Evolutionary conservation across 768 basidiomycete species (phyloP), one percentile per base, ranked within the genome.

Genomic region (Lentinula detonsa): DNA sequence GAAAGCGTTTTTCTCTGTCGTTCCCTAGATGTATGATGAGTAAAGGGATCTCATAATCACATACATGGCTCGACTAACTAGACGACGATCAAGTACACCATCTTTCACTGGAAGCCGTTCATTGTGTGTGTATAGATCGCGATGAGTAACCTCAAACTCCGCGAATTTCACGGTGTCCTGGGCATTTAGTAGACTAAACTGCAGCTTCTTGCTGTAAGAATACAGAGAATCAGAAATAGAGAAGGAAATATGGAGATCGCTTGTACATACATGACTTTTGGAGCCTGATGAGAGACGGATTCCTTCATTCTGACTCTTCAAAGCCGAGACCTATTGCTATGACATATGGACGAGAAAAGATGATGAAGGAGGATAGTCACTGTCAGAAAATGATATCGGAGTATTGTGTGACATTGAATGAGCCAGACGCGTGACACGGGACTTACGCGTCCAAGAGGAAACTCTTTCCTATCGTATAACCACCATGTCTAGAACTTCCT

Each of bases 161-260:
- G 97, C 91, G 61, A 98, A 84, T 70, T 89, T 90, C 66, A 98
- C 97, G 4, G 96, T 91, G 70, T 98, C 95, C 73, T 98, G 95
- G 33, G 93, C 88, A 73, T 88, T 92, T 66, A 99, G 80, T 55
- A 96, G 83, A 71, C 91, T 91, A 75, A 98, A 99, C 78, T 98
- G 97, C 35, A 99, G 83, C 72, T 92, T 88, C 79, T 98, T 98
- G 68, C 95, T 97, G 71, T 37, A 60, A 28, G 13, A 35, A 48
- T n/a, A 18, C 16, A 28, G 28, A 57, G n/a, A 37, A 2, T 39
- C 53, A 60, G 37, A 46, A 45, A 51, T 62, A 23, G 53, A 64
- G 43, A 68, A 51, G 63, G 50, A 60, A 58, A 3, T 43, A 49
- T 43, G 37, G n/a, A 39, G 53, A 37, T 54, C 5, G 16, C 8